A percentile compares a stretch with the other conserved stretches of the same genome.
These are phyloP conservation scores for Tolypocladium amazonense DNA, from an alignment of 2,329 filamentous ascomycete species.

Conservation along the genomic window DNA sequence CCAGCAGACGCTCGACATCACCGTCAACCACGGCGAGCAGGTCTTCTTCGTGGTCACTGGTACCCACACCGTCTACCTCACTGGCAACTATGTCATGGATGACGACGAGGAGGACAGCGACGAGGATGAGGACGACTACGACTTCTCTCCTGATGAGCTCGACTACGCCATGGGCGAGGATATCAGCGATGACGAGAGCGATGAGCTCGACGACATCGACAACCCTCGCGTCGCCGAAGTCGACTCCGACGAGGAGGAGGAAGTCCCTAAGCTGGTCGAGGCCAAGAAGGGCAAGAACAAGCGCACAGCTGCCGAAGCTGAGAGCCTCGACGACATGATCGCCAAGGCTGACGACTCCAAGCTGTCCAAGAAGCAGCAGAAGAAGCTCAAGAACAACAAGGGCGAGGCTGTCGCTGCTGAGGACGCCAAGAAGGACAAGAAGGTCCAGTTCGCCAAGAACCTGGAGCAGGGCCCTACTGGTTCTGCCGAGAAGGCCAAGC, in stretches of 20 bases:
- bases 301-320: constrained; percentile 68
- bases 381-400: constrained; percentile 99
- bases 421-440: constrained; percentile 62
- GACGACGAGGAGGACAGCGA: constrained; percentile 53
- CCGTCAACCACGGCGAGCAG: constrained; percentile 75
- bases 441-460: constrained; percentile 98
- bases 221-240: constrained; percentile 79
- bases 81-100: constrained; percentile 88
- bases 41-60: constrained; percentile 89
- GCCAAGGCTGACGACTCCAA: constrained; percentile 64
- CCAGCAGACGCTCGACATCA: constrained; percentile 93
- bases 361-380: constrained; percentile 90
- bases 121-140: constrained; percentile 65
- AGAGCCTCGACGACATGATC: constrained; percentile 75
- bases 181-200: constrained; percentile 61
- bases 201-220: constrained; percentile 67
- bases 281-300: constrained; percentile 80
- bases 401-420: constrained; percentile 66
- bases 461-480: constrained; percentile 92
- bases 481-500: constrained; percentile 39
- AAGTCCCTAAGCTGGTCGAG: constrained; percentile 49
- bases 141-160: constrained; percentile 71
- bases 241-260: constrained; percentile 68
- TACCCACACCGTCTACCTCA: constrained; percentile 83
- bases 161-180: constrained; percentile 63